Base-by-base conservation (phyloP, 306 rosid species). In the Cicer yamashitae region DNA sequence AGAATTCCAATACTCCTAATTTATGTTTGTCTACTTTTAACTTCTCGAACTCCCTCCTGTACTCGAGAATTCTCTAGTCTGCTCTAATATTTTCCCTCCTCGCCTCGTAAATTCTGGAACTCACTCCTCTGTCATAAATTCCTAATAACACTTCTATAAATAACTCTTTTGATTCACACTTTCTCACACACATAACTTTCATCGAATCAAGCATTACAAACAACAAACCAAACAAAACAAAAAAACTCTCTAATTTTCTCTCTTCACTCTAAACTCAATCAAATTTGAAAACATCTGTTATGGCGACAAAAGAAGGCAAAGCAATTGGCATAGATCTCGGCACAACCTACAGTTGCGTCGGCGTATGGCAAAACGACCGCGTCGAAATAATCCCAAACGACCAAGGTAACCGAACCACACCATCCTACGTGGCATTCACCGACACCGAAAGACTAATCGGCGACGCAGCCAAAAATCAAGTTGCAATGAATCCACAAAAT, bases 281-380 rank as follows among this genome's bases (percentile, higher is more conserved):
- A 10, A 20, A 1, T 59, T 7, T 7, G 34, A 43, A 39, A 40
- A 40, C 9, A 1, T 41, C 13, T 63, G 2, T 5, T 65, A 79
- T 93, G 98, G 93, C 97, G 51, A 40, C 84, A 10, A 87, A 84
- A 22, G 96, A 89, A 84, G 94, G 94, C 9, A 90, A 93, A 59
- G 96, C 96, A 7, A 93, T 91, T 3, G 98, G 98, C 14, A 93
- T 93, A 73, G 96, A 93, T 82, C 86, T 93, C 4, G 98, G 96
- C 51, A 93, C 97, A 0, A 93, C 98, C 63, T 93, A 93, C 85
- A 91, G 96, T 84, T 93, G 97, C 67, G 93, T 93, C 0, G 97
- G 97, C 0, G 93, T 77, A 12, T 93, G 97, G 98, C 86, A 65
- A 37, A 82, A 88, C 87, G 93, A 93, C 78, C 91, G 97, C 2